Percentiles rank a stretch among this genome's conserved stretches.
phyloP scores from a whole-genome alignment of 805 yeast genomes.

The Saccharomycopsis sp. region DNA sequence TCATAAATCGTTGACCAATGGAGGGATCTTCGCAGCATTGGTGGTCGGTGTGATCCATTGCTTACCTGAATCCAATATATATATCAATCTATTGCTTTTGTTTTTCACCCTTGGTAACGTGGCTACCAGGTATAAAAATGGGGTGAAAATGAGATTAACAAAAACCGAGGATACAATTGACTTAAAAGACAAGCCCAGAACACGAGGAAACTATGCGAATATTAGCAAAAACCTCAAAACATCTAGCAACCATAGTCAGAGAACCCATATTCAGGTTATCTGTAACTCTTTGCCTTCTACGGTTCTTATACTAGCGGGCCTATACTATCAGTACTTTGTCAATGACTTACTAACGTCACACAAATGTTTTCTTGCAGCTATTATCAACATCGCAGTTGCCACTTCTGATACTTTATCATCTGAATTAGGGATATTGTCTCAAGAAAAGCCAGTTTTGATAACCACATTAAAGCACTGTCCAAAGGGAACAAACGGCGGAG shows the following conservation, averaged over 20 bases:
- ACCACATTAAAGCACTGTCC: slow-evolving; percentile 37
- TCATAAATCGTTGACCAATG: slow-evolving; percentile 32
- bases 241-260: slow-evolving; percentile 23
- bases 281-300: slow-evolving; percentile 36
- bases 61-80: slow-evolving; percentile 31
- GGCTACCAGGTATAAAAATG: slow-evolving; percentile 35
- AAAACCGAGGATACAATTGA: slow-evolving; percentile 21
- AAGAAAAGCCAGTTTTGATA: slow-evolving; percentile 32
- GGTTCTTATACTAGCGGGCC: slow-evolving; percentile 27
- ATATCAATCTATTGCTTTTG: slow-evolving; percentile 28
- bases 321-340: slow-evolving; percentile 5
- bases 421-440: slow-evolving; percentile 38
- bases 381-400: slow-evolving; percentile 37
- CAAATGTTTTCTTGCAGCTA: slow-evolving; percentile 25
- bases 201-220: slow-evolving; percentile 22
- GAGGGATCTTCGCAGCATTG: slow-evolving; percentile 33
- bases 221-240: not conserved
- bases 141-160: slow-evolving; percentile 30
- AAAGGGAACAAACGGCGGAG: slow-evolving; percentile 43
- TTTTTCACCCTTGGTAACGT: slow-evolving; percentile 35
- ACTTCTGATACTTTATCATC: slow-evolving; percentile 44
- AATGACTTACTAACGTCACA: slow-evolving; percentile 2
- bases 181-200: slow-evolving; percentile 7
- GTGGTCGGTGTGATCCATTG: slow-evolving; percentile 36
- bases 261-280: slow-evolving; percentile 37